Base-by-base conservation (phyloP, 2,329 filamentous ascomycete species). In the Nigrospora sphaerica region DNA sequence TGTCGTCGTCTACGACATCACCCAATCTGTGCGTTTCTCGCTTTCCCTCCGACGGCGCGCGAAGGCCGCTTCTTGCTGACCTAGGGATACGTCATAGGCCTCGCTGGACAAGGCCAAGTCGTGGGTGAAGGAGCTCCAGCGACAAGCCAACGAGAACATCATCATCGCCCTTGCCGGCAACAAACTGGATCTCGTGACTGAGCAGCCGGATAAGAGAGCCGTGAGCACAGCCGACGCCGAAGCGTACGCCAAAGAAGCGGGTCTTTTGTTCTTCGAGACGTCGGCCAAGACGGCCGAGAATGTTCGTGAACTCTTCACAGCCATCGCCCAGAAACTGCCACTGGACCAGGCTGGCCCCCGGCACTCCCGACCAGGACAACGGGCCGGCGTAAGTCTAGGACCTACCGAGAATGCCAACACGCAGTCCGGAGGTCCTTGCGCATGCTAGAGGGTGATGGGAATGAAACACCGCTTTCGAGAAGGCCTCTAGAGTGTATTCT, bases 131-230 rank as follows among this genome's bases (percentile, higher is more conserved):
- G 93, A 98, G 67, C 83, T 98, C 46, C 93, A 98, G 70, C 85
- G 93, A 64, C 93, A 98, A 72, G 93, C 95, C 52, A 98, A 97
- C 74, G 93, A 98, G 71, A 97, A 97, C 71, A 98, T 98, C 68
- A 91, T 98, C 69, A 98, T 98, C 62, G 93, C 93, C 40, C 83
- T 98, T 38, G 93, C 92, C 45, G 93, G 93, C 53, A 98, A 98
- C 78, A 97, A 98, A 74, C 77, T 95, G 62, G 93, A 98, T 78
- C 75, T 98, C 57, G 93, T 96, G 52, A 91, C 83, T 53, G 91
- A 95, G 63, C 87, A 88, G 64, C 92, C 92, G 41, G 92, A 96
- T 67, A 97, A 97, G 80, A 86, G 93, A 62, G 93, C 91, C 37
- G 93, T 98, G 51, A 66, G 84, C 50, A 86, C 87, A 18, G 86